Base-by-base conservation (phyloP, 1,139 yeast genomes). In the Blastobotrys malaysiensis region DNA sequence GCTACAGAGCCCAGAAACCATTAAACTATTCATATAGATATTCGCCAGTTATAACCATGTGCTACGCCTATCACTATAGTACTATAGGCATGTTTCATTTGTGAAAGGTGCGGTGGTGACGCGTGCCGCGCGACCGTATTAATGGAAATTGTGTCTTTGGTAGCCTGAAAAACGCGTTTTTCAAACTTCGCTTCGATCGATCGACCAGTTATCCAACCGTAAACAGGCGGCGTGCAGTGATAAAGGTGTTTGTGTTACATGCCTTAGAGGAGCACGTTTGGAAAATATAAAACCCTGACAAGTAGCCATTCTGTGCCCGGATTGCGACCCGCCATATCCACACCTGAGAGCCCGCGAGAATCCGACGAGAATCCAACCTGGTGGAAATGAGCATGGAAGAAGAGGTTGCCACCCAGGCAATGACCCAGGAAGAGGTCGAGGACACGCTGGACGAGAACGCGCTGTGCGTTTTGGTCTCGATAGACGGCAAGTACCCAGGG, bases 341-440 rank as follows among this genome's bases (percentile, higher is more conserved):
- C n/a, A n/a, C n/a, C n/a, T n/a, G n/a, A n/a, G n/a, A n/a, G n/a
- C n/a, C n/a, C n/a, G n/a, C n/a, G n/a, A n/a, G n/a, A n/a, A n/a
- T n/a, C n/a, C n/a, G n/a, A n/a, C n/a, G n/a, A n/a, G n/a, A n/a
- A n/a, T n/a, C n/a, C n/a, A n/a, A n/a, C n/a, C 11, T 26, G 7
- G 31, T 9, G 11, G 11, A 31, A 31, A 36, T 45, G 45, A 46
- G 27, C 24, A 50, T 53, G 53, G 53, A 53, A 14, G 56, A 53
- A 7, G 52, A 50, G 24, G 55, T 49, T 13, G 39, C 55, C 9
- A 55, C 57, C 9, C 57, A 55, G 48, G 55, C 57, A 9, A 55
- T 50, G 52, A 50, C 55, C 13, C 55, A 50, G 49, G 50, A 45
- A 11, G 52, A 45, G 39, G 55, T 52, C 21, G 57, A 55, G 7